A percentile compares a stretch with the other conserved stretches of the same genome.
These are phyloP conservation scores for Termitomyces sp. DNA, from an alignment of 768 basidiomycete species.

Conservation along the genomic window DNA sequence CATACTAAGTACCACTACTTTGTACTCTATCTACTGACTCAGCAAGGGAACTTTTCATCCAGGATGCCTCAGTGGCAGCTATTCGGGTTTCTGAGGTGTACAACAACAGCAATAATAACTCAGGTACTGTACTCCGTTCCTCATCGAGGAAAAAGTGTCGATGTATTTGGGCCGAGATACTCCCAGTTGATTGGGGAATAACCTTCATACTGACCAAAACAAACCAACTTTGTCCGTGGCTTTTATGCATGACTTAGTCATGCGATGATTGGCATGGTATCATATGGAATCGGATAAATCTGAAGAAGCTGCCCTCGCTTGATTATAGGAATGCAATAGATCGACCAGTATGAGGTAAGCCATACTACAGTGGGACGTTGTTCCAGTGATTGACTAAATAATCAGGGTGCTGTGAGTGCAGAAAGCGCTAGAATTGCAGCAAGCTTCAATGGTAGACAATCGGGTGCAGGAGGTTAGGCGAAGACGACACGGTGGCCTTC, in stretches of 20 bases:
- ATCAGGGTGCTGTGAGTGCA: not conserved
- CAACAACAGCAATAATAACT: too few relatives aligned
- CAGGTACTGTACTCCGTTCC: too few relatives aligned
- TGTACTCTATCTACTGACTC: too few relatives aligned
- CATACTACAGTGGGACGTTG: not conserved
- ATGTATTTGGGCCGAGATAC: constrained; percentile 15
- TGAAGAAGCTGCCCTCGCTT: not conserved
- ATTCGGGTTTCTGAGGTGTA: too few relatives aligned
- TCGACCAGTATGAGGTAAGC: not conserved
- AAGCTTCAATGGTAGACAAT: too few relatives aligned
- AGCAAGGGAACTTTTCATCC: too few relatives aligned
- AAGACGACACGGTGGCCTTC: not conserved
- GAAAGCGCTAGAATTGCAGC: not conserved
- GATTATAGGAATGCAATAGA: not conserved
- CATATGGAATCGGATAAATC: not conserved
- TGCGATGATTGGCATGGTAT: not conserved
- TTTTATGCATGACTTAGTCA: not conserved
- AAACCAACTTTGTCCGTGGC: not conserved
- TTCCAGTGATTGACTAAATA: not conserved
- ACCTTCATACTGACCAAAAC: not conserved
- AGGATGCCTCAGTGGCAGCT: too few relatives aligned
- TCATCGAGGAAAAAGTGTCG: not conserved
- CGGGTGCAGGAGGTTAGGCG: not conserved
- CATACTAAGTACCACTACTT: too few relatives aligned
- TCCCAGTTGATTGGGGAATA: constrained; percentile 7